Percentiles rank a stretch among this genome's conserved stretches.
Conservation (phyloP, 768 basidiomycete genomes). For the Tricholoma sp. region DNA sequence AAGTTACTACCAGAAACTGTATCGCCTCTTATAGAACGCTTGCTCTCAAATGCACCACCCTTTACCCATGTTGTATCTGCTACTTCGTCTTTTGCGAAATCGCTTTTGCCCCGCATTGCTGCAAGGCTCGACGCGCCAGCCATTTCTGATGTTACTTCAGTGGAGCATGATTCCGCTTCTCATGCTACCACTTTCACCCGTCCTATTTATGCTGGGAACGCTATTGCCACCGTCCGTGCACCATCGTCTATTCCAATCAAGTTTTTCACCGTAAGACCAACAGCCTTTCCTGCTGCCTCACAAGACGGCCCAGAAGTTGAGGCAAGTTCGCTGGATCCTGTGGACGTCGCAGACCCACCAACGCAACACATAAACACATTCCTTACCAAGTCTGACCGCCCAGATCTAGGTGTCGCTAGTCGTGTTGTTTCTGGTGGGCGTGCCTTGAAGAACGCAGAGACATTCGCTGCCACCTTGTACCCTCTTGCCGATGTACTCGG, state of each 20-base stretch:
- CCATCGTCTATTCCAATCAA: conserved; percentile 76
- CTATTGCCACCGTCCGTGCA: conserved; percentile 87
- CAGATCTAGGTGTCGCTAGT: conserved; percentile 83
- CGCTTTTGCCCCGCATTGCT: conserved; percentile 88
- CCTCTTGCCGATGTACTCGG: conserved; percentile 92
- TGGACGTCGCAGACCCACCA: conserved; percentile 51
- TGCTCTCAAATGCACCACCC: conserved; percentile 55
- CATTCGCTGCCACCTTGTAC: conserved; percentile 81
- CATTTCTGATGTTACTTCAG: conserved; percentile 83
- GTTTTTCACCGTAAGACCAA: conserved; percentile 91
- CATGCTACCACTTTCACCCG: conserved; percentile 85
- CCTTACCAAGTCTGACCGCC: conserved; percentile 86
- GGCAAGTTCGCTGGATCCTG: conserved; percentile 57
- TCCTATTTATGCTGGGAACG: conserved; percentile 97
- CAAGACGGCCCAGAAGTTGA: conserved; percentile 53
- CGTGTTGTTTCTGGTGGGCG: conserved; percentile 94
- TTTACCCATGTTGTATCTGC: conserved; percentile 93
- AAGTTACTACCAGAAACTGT: conserved; percentile 70
- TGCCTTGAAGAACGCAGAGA: conserved; percentile 90
- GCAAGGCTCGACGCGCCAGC: conserved; percentile 87
- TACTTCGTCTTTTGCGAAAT: conserved; percentile 90
- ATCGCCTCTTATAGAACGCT: conserved; percentile 75
- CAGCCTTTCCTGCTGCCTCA: conserved; percentile 74
- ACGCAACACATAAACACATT: conserved; percentile 69
- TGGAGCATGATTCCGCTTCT: conserved; percentile 65